Conservation (phyloP, 1,139 yeast genomes). For the Yamadazyma sp. region DNA sequence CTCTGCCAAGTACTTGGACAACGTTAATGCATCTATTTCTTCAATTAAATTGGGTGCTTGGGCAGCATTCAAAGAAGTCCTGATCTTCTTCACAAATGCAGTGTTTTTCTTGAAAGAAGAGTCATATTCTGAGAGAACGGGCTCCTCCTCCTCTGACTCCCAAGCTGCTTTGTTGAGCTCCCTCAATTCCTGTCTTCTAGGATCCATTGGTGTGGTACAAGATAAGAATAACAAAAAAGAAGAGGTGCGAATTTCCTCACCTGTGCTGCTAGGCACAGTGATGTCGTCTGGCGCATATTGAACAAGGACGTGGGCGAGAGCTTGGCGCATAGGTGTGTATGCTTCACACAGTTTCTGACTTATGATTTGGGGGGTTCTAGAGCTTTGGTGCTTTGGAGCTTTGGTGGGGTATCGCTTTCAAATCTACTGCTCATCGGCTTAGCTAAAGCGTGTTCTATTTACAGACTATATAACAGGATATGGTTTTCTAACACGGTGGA, state of each 20-base stretch:
- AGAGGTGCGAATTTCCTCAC: neutral
- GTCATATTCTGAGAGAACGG: conserved; percentile 49
- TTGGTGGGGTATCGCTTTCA: too few relatives aligned
- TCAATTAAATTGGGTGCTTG: conserved; percentile 45
- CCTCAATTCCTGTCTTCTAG: conserved; percentile 19
- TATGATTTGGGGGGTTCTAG: too few relatives aligned
- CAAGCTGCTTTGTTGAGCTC: conserved; percentile 53
- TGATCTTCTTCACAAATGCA: conserved; percentile 72
- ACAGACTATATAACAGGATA: conserved; percentile 21
- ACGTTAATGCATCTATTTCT: conserved; percentile 62
- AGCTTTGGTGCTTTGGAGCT: too few relatives aligned
- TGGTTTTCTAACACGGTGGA: conserved; percentile 50
- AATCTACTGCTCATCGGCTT: too few relatives aligned
- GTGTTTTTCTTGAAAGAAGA: conserved; percentile 82
- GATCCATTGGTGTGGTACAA: neutral
- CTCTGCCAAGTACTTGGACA: conserved; percentile 79
- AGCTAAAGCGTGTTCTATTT: conserved; percentile 6
- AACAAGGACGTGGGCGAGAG: too few relatives aligned
- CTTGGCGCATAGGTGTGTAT: too few relatives aligned
- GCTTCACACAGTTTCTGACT: too few relatives aligned
- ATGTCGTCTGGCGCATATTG: too few relatives aligned
- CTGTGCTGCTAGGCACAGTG: too few relatives aligned
- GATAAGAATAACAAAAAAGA: neutral
- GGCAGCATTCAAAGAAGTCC: conserved; percentile 50
- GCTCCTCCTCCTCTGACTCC: conserved; percentile 41